Conservation (phyloP, 108 stramenopile species). For the Fistulifera solaris region DNA sequence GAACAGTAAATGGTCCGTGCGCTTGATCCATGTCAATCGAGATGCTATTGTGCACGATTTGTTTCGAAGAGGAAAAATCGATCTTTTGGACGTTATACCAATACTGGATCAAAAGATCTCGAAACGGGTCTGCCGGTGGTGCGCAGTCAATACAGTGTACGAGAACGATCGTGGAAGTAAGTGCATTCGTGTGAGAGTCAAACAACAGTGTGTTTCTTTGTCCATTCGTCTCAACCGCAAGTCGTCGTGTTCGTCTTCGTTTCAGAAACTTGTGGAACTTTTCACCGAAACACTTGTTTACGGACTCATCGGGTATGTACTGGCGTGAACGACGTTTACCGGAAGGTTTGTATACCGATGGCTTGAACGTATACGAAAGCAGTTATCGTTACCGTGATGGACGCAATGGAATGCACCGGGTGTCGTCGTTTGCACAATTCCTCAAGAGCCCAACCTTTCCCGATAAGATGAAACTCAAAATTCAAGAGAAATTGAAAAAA, state of each 20-base stretch:
- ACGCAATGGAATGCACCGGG: constrained; percentile 68
- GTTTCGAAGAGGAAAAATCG: constrained; percentile 66
- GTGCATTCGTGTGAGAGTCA: constrained; percentile 1
- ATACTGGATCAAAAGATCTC: constrained; percentile 41
- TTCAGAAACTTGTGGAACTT: constrained; percentile 78
- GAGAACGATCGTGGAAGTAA: constrained; percentile 68
- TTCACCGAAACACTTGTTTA: constrained; percentile 67
- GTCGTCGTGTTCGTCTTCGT: constrained; percentile 10
- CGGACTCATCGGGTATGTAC: constrained; percentile 70
- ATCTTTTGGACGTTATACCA: constrained; percentile 71
- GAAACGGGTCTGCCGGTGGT: constrained; percentile 33
- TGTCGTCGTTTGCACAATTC: constrained; percentile 44
- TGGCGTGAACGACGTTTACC: constrained; percentile 78
- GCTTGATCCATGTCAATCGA: constrained; percentile 72
- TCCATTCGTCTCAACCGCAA: background rate
- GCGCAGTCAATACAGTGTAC: constrained; percentile 40
- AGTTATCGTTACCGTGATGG: constrained; percentile 73
- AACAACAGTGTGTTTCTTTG: background rate
- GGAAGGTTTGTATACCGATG: constrained; percentile 82
- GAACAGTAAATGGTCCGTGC: constrained; percentile 67
- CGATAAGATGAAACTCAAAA: constrained; percentile 28
- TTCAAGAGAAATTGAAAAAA: constrained; percentile 49
- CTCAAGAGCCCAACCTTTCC: constrained; percentile 26
- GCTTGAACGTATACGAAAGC: constrained; percentile 58
- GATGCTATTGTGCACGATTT: constrained; percentile 80